Percentiles rank a stretch among this genome's conserved stretches.
Evolutionary conservation across 192 early-diverging fungal genomes (phyloP).

Genomic region (Phlyctochytrium arcticum): DNA sequence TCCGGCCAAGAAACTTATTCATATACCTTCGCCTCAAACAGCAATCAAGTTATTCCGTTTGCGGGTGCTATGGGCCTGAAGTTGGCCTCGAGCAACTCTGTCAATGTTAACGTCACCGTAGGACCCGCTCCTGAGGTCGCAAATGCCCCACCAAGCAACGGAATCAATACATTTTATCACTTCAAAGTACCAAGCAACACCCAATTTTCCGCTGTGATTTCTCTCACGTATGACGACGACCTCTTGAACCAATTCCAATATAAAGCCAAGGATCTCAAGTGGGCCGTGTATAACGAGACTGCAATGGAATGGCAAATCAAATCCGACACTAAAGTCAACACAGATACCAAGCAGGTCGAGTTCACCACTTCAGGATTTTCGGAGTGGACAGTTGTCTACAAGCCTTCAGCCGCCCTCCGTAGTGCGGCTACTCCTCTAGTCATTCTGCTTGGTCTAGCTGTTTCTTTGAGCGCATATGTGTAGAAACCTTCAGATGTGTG

Average conservation of each 20-base stretch:
- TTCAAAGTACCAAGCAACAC: background rate
- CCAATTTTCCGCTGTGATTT: background rate
- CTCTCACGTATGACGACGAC: background rate
- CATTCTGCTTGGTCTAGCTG: too few relatives aligned
- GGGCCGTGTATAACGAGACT: background rate
- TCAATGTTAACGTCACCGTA: background rate
- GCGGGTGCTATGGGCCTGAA: background rate
- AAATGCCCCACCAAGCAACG: background rate
- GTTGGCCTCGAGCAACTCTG: background rate
- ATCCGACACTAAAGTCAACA: background rate
- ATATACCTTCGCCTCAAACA: background rate
- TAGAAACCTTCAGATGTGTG: too few relatives aligned
- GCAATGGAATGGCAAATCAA: background rate
- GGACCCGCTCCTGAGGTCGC: background rate
- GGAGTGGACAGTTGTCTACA: background rate
- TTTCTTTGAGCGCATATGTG: too few relatives aligned
- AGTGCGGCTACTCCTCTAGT: too few relatives aligned
- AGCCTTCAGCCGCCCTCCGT: too few relatives aligned
- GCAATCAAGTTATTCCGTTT: background rate
- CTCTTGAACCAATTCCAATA: background rate
- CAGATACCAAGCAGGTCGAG: background rate
- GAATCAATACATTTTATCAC: background rate
- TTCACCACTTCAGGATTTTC: background rate
- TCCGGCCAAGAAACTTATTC: background rate
- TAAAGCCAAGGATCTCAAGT: background rate